phyloP scores from a whole-genome alignment of 1,284 basidiomycete species.

The Neonothopanus nambi region DNA sequence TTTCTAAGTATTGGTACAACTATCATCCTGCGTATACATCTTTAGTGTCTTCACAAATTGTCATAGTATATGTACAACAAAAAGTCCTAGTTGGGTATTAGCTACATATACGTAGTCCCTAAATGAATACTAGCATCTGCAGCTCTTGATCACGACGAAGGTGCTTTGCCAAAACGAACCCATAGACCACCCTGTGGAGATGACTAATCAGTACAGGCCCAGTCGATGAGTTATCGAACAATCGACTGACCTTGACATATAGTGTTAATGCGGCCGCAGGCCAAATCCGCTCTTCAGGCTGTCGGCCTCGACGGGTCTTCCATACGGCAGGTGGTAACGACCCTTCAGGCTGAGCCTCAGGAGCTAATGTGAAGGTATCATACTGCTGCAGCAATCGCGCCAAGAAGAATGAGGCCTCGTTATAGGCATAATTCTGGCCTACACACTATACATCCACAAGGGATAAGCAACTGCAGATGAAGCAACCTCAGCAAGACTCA shows the following conservation, averaged over 20 bases:
- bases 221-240: conserved; percentile 10
- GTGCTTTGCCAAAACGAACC: conserved; percentile 43
- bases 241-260: conserved; percentile 53
- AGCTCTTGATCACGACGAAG: background rate
- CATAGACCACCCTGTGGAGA: conserved; percentile 51
- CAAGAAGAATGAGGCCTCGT: conserved; percentile 71
- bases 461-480: background rate
- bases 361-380: conserved; percentile 55
- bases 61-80: no score
- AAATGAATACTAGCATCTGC: no score
- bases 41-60: no score
- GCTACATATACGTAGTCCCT: no score
- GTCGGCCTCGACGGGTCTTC: conserved; percentile 52
- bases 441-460: background rate
- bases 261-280: conserved; percentile 61
- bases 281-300: conserved; percentile 56
- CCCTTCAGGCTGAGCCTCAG: conserved; percentile 59
- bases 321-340: conserved; percentile 62
- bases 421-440: conserved; percentile 45
- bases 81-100: no score
- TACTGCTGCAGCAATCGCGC: conserved; percentile 65
- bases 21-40: no score
- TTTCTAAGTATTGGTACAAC: no score
- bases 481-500: conserved; percentile 37
- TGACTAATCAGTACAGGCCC: conserved; percentile 10